Base-by-base conservation (phyloP, 2,329 filamentous ascomycete genomes). In the Raffaelea deltoideospora region DNA sequence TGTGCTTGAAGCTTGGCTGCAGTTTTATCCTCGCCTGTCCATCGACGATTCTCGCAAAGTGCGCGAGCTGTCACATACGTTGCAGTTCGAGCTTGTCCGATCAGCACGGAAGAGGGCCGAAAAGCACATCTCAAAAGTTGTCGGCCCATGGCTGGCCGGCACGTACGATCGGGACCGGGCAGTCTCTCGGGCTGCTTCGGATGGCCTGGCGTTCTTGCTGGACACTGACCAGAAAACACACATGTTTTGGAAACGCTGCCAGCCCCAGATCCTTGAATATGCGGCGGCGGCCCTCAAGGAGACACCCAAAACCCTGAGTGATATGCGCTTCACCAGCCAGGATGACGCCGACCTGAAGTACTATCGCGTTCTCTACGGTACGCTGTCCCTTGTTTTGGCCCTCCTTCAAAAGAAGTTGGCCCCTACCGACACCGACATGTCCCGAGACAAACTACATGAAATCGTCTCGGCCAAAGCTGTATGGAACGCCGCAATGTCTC, bases 341-440 rank as follows among this genome's bases (percentile, higher is more conserved):
- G 88, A 96, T 46, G 90, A 98, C 53, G 77, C 85, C 4, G 72
- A 86, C 45, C 72, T 80, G 15, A 95, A 94, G 48, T 90, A 92
- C 58, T 72, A 76, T 42, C 72, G 90, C 33, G 86, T 95, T 4
- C 50, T 75, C 3, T 64, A 62, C 10, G 64, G 63, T 8, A 68
- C 68, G 37, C 49, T 78, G 18, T 69, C 66, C 1, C 56, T 78
- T 6, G 64, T 75, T 3, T 47, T 69, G 3, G 63, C 64, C 22
- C 56, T 79, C 1, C 48, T 78, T 1, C 58, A 63, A 32, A 67
- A 56, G n/a, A n/a, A n/a, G 40, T 54, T 74, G 2, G 54, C 60
- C 1, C 42, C 50, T 7, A 49, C 52, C 15, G 78, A 83, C 27
- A 55, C 79, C 4, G 59, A 67, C 11, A 79, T 77, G 47, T 64